Base-by-base conservation (phyloP, 495 filamentous ascomycete species). In the Trichoderma gamsii region DNA sequence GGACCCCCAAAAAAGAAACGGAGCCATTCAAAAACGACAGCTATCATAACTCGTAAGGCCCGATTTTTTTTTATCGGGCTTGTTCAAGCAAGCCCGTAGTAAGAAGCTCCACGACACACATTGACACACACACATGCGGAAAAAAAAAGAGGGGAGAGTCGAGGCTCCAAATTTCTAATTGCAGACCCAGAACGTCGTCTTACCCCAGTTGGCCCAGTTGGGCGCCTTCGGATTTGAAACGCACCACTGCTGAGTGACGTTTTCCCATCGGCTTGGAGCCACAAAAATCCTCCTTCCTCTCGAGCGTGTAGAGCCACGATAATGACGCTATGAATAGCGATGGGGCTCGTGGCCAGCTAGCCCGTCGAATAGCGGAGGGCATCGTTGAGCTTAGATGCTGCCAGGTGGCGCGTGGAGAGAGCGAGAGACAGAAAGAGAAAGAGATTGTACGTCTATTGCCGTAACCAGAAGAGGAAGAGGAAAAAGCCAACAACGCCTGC, bases 181-280 rank as follows among this genome's bases (percentile, higher is more conserved):
- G 56, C 56, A 61, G 56, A 61, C 56, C 56, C 23, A 61, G 56
- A 61, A 23, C 8, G n/a, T 4, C 25, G 29, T 61, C 56, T 49
- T 61, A 61, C 56, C 56, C 56, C 56, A 61, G 56, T 61, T 32
- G 56, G 56, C 35, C 35, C 35, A 38, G 35, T 38, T 38, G 35
- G 35, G 35, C 35, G 56, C 56, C 11, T 61, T 15, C 56, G 8
- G 56, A 61, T 32, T 61, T 61, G 56, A 61, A 61, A 61, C 56
- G 56, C 56, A 61, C 56, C 56, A 32, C 56, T 61, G 56, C 56
- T 61, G 11, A 61, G 56, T 61, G 56, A 61, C 56, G 56, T 61
- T 61, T 32, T 32, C 16, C 44, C n/a, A 16, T 61, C 56, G 27
- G 56, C 56, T 25, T 11, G 56, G 56, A 12, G 56, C 56, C 56